A percentile compares a stretch with the other conserved stretches of the same genome.
Evolutionary conservation across 495 filamentous ascomycete genomes (phyloP).

Genomic region (Aspergillus bridgeri): DNA sequence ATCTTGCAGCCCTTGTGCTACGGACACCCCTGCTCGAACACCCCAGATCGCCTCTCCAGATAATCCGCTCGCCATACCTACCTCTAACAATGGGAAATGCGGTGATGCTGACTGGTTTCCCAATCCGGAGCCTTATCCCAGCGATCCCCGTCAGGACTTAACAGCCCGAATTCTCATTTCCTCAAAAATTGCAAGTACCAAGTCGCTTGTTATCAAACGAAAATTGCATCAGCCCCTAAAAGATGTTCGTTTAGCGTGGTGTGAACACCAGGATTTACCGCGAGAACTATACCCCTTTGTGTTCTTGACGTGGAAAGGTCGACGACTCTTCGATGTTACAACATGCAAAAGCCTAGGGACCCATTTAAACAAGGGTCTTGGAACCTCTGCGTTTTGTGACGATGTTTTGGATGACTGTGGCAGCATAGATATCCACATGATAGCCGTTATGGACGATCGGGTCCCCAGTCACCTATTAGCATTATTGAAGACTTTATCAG

Average conservation of each 20-base stretch:
- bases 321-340: constrained; percentile 67
- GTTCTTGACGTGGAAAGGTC: constrained; percentile 76
- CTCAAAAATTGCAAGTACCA: constrained; percentile 59
- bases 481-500: background rate
- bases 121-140: background rate
- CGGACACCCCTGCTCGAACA: background rate
- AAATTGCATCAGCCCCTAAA: constrained; percentile 61
- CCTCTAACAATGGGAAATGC: background rate
- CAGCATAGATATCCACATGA: constrained; percentile 53
- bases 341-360: constrained; percentile 65
- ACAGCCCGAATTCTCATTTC: constrained; percentile 70
- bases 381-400: constrained; percentile 34
- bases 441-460: constrained; percentile 65
- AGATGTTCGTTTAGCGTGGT: constrained; percentile 68
- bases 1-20: background rate
- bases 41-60: background rate
- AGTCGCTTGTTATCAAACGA: constrained; percentile 62
- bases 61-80: background rate
- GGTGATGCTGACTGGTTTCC: background rate
- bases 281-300: constrained; percentile 47
- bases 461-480: constrained; percentile 11
- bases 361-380: constrained; percentile 32
- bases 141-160: constrained; percentile 28
- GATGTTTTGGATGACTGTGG: constrained; percentile 24
- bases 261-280: constrained; percentile 52